These are phyloP conservation scores for Parascedosporium putredinis DNA, from an alignment of 2,329 filamentous ascomycete genomes.

Conservation along the genomic window DNA sequence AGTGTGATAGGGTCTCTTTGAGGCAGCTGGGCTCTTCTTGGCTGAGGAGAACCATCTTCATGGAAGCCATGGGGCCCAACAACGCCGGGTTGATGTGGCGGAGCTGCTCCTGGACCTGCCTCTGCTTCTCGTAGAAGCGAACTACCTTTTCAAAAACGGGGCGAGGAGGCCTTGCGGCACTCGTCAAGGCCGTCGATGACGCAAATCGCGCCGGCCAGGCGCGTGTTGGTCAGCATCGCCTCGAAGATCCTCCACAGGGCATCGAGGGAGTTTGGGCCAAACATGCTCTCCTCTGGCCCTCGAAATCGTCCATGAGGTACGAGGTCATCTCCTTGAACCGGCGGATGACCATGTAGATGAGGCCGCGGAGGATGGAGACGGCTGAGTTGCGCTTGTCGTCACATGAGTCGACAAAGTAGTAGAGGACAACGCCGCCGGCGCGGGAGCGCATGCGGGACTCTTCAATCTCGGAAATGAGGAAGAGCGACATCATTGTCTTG, in stretches of 20 bases:
- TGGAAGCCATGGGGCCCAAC: neutral
- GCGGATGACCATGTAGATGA: constrained; percentile 14
- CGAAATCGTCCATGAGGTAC: constrained; percentile 15
- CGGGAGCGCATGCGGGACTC: constrained; percentile 9
- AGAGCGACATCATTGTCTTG: constrained; percentile 16
- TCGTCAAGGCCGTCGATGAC: constrained; percentile 16
- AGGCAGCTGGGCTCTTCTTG: neutral
- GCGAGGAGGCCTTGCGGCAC: constrained; percentile 12
- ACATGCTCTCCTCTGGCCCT: neutral
- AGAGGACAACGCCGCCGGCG: constrained; percentile 12
- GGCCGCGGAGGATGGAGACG: constrained; percentile 15
- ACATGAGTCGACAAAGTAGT: constrained; percentile 17
- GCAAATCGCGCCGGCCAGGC: constrained; percentile 13
- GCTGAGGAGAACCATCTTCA: neutral
- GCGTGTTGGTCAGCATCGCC: constrained; percentile 9
- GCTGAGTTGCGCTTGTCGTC: constrained; percentile 15
- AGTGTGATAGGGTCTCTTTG: constrained; percentile 1
- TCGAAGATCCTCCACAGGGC: constrained; percentile 15
- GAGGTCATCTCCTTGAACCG: constrained; percentile 13
- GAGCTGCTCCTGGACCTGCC: neutral
- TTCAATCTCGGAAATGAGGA: constrained; percentile 14
- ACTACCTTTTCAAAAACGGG: constrained; percentile 11
- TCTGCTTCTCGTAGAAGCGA: neutral
- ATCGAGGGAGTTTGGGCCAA: constrained; percentile 6
- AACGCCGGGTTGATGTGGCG: neutral